Conservation (phyloP, 768 basidiomycete species). For the Hemileccinum impolitum region DNA sequence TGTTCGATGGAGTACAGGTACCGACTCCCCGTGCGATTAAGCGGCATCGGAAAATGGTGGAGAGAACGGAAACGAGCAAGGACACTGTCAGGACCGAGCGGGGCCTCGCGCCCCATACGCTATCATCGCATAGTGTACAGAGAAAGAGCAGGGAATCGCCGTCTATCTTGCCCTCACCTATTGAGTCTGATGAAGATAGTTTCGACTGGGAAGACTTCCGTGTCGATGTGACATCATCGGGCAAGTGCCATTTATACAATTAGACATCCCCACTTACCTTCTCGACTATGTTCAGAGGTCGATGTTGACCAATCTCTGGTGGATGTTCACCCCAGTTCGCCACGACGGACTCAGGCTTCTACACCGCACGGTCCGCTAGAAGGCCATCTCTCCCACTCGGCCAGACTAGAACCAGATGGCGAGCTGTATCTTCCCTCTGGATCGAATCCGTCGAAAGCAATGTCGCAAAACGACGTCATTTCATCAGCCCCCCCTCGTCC, state of each 20-base stretch:
- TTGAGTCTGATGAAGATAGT: slow-evolving; percentile 19
- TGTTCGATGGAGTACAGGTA: slow-evolving; percentile 32
- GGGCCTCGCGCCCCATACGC: background rate
- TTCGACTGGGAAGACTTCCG: slow-evolving; percentile 33
- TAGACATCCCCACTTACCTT: background rate
- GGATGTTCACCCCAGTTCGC: slow-evolving; percentile 8
- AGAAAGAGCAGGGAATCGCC: background rate
- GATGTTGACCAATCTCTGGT: slow-evolving; percentile 23
- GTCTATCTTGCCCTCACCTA: slow-evolving; percentile 1
- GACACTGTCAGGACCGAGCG: background rate
- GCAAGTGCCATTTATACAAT: slow-evolving; percentile 6
- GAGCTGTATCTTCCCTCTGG: background rate
- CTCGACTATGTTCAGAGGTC: slow-evolving; percentile 10
- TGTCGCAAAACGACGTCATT: slow-evolving; percentile 12
- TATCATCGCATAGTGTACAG: background rate
- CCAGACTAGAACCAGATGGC: background rate
- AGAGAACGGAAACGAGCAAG: no score
- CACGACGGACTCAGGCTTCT: background rate
- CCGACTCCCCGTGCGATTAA: slow-evolving; percentile 19
- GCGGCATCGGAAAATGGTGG: slow-evolving; percentile 9
- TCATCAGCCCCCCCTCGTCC: slow-evolving; percentile 4
- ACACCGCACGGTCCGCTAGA: slow-evolving; percentile 11
- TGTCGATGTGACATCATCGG: slow-evolving; percentile 18
- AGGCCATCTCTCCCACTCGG: background rate
- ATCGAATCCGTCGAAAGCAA: slow-evolving; percentile 1